phyloP scores from a whole-genome alignment of 805 yeast genomes.

The Suhomyces emberorum region DNA sequence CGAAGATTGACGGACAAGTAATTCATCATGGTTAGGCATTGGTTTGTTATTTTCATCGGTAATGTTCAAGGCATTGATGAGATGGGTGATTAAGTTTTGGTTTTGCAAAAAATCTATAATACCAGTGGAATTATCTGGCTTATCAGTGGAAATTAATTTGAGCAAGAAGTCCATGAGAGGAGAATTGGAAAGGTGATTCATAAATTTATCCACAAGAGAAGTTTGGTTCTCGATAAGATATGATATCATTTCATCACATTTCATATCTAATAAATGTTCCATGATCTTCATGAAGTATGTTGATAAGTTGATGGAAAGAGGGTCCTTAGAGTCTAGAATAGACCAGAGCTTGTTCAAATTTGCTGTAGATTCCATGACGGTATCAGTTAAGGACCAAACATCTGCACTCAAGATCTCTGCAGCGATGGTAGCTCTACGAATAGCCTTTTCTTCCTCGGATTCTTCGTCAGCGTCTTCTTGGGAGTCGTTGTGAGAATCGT shows the following conservation, averaged over 20 bases:
- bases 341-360: constrained; percentile 76
- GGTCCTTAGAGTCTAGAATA: constrained; percentile 63
- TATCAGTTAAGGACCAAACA: constrained; percentile 90
- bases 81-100: constrained; percentile 34
- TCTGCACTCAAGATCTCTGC: constrained; percentile 90
- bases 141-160: constrained; percentile 44
- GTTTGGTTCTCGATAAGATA: constrained; percentile 44
- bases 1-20: constrained; percentile 34
- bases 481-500: constrained; percentile 11
- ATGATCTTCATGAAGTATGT: constrained; percentile 89
- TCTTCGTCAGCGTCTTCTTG: constrained; percentile 21
- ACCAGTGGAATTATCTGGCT: constrained; percentile 46
- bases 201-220: constrained; percentile 37
- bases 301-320: constrained; percentile 71
- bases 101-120: constrained; percentile 43
- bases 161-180: constrained; percentile 46
- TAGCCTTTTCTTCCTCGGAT: constrained; percentile 30
- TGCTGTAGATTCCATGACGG: constrained; percentile 72
- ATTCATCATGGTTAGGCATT: constrained; percentile 15
- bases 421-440: constrained; percentile 48
- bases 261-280: constrained; percentile 56
- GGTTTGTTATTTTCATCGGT: constrained; percentile 7
- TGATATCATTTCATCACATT: constrained; percentile 46
- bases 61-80: constrained; percentile 33
- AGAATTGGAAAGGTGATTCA: constrained; percentile 43